Percentiles rank a stretch among this genome's conserved stretches.
phyloP scores from a whole-genome alignment of 2,329 filamentous ascomycete genomes.

The Escovopsis sp. region DNA sequence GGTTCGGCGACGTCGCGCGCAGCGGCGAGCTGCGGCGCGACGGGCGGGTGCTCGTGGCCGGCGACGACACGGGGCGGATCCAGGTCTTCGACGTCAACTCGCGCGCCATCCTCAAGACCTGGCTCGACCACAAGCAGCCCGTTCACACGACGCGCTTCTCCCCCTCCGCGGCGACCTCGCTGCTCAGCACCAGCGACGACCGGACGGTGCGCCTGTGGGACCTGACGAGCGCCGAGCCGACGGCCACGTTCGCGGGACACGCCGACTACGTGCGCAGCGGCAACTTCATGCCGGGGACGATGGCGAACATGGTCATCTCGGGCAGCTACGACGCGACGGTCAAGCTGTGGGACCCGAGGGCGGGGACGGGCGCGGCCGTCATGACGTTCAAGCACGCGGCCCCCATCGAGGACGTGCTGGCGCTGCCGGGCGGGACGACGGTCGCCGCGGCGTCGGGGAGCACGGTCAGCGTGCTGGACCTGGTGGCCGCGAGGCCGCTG shows the following conservation, averaged over 20 bases:
- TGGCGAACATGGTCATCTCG: constrained; percentile 65
- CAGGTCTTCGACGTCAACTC: constrained; percentile 89
- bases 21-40: constrained; percentile 80
- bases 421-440: constrained; percentile 74
- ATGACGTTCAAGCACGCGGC: constrained; percentile 95
- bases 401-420: constrained; percentile 75
- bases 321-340: constrained; percentile 94
- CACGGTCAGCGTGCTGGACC: constrained; percentile 77
- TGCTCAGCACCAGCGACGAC: constrained; percentile 87
- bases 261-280: constrained; percentile 84
- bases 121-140: constrained; percentile 86
- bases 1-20: constrained; percentile 83
- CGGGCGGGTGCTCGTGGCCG: constrained; percentile 76
- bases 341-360: constrained; percentile 79
- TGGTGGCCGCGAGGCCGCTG: constrained; percentile 78
- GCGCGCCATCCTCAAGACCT: constrained; percentile 85
- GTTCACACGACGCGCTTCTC: constrained; percentile 88
- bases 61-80: constrained; percentile 80
- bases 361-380: constrained; percentile 47
- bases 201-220: constrained; percentile 90
- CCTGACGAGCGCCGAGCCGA: constrained; percentile 62
- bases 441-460: constrained; percentile 74
- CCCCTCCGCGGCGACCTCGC: constrained; percentile 67
- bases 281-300: constrained; percentile 62
- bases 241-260: constrained; percentile 70